A percentile compares a stretch with the other conserved stretches of the same genome.
These are phyloP conservation scores for Bryoglossum gracile DNA, from an alignment of 495 filamentous ascomycete species.

Conservation along the genomic window DNA sequence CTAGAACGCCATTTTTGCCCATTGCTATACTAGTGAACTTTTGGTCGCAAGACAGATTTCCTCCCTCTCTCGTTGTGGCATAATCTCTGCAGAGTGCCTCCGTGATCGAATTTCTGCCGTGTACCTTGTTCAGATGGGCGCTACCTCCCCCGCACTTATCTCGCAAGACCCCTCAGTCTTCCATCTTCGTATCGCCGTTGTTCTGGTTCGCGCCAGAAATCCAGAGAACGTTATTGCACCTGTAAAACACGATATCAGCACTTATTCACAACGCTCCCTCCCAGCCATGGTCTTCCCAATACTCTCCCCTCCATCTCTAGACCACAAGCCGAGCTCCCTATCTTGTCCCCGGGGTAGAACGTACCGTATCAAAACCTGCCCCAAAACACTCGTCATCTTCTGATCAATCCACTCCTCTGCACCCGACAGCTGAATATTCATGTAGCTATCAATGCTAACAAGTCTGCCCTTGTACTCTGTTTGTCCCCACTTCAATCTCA, in stretches of 20 bases:
- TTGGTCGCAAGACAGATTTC: constrained; percentile 19
- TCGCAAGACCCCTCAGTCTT: constrained; percentile 51
- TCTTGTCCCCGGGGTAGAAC: constrained; percentile 24
- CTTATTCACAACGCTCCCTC: background rate
- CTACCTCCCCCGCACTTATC: too few relatives aligned
- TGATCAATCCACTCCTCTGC: constrained; percentile 90
- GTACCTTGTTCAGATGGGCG: too few relatives aligned
- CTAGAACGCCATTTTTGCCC: constrained; percentile 21
- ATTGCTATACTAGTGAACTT: constrained; percentile 17
- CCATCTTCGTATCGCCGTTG: constrained; percentile 54
- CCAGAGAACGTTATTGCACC: constrained; percentile 95
- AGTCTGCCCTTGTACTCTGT: constrained; percentile 92
- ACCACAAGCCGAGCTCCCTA: too few relatives aligned
- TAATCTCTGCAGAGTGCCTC: too few relatives aligned
- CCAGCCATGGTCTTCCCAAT: too few relatives aligned
- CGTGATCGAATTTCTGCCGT: too few relatives aligned
- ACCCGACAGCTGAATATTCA: constrained; percentile 89
- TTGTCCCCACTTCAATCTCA: constrained; percentile 95
- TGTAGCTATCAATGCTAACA: constrained; percentile 92
- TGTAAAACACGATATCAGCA: constrained; percentile 29
- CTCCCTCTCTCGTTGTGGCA: background rate
- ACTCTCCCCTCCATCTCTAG: too few relatives aligned
- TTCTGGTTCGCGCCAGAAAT: constrained; percentile 64
- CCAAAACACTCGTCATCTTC: constrained; percentile 74
- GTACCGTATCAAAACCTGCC: constrained; percentile 87